Conservation (phyloP, 2,329 filamentous ascomycete genomes). For the Sporothrix pseudoabietina region DNA sequence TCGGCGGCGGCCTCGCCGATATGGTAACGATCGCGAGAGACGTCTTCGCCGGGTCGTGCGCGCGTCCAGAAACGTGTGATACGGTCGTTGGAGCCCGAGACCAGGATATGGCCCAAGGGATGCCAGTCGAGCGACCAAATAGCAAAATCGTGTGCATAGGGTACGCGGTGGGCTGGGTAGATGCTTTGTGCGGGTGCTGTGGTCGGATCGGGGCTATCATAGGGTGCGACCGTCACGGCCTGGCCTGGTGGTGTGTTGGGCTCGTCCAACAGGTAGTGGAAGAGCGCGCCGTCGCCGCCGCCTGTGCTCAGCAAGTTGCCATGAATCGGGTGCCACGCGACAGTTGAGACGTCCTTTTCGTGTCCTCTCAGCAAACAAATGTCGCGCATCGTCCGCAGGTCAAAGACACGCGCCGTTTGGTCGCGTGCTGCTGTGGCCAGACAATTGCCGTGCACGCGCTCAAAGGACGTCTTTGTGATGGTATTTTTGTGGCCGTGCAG, state of each 20-base stretch:
- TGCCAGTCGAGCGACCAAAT: constrained; percentile 99
- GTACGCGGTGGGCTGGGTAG: constrained; percentile 82
- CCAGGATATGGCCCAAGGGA: constrained; percentile 90
- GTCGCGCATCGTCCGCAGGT: constrained; percentile 97
- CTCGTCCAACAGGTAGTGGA: constrained; percentile 95
- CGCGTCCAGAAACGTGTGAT: constrained; percentile 97
- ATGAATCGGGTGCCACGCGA: constrained; percentile 93
- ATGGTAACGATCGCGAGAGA: constrained; percentile 89
- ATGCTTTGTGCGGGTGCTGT: constrained; percentile 87
- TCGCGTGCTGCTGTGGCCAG: constrained; percentile 92
- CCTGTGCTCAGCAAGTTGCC: constrained; percentile 86
- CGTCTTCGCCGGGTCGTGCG: constrained; percentile 78
- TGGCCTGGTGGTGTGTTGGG: constrained; percentile 71
- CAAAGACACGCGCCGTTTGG: constrained; percentile 89
- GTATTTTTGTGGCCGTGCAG: constrained; percentile 97
- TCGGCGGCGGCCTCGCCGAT: constrained; percentile 93
- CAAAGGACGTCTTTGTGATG: constrained; percentile 89
- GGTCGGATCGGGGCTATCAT: constrained; percentile 77
- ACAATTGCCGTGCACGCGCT: constrained; percentile 78
- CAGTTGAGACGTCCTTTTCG: constrained; percentile 91
- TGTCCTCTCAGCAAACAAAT: constrained; percentile 91
- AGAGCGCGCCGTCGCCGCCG: constrained; percentile 83
- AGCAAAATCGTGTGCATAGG: constrained; percentile 88
- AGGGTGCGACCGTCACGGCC: constrained; percentile 70
- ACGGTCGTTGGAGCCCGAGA: constrained; percentile 93